Percentiles rank a stretch among this genome's conserved stretches.
phyloP scores from a whole-genome alignment of 805 yeast species.

The Suhomyces canberraensis region DNA sequence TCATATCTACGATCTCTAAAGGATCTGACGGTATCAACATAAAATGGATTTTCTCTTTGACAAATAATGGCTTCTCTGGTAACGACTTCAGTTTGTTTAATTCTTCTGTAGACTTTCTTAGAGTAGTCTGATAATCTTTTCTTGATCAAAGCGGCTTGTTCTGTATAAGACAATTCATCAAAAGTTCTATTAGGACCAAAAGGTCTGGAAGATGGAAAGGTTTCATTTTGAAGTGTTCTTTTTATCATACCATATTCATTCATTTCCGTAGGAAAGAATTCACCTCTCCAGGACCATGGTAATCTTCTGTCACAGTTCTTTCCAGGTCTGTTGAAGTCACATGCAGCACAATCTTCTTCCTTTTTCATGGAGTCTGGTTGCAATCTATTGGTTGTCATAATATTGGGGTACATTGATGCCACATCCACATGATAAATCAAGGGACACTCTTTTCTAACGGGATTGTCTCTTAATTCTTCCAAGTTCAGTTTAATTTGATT shows the following conservation, averaged over 20 bases:
- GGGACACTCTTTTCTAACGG: conserved; percentile 73
- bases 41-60: conserved; percentile 96
- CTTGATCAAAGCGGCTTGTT: conserved; percentile 73
- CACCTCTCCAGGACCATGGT: conserved; percentile 99
- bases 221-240: conserved; percentile 74
- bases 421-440: conserved; percentile 96
- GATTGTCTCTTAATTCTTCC: conserved; percentile 55
- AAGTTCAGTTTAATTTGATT: conserved; percentile 53
- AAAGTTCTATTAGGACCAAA: conserved; percentile 60
- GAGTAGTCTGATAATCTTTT: conserved; percentile 82
- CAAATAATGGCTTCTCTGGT: conserved; percentile 93
- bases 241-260: conserved; percentile 90
- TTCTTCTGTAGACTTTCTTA: conserved; percentile 76
- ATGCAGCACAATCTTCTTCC: conserved; percentile 94
- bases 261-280: conserved; percentile 84
- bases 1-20: conserved; percentile 96
- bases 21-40: conserved; percentile 88
- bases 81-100: conserved; percentile 77
- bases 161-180: conserved; percentile 71
- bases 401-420: conserved; percentile 98
- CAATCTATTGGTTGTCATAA: conserved; percentile 93
- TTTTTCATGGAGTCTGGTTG: conserved; percentile 98
- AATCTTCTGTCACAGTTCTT: conserved; percentile 87
- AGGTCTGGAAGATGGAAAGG: conserved; percentile 61
- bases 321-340: conserved; percentile 95